These are phyloP conservation scores for Kurtzmaniella cleridarum DNA, from an alignment of 805 yeast genomes.

Conservation along the genomic window DNA sequence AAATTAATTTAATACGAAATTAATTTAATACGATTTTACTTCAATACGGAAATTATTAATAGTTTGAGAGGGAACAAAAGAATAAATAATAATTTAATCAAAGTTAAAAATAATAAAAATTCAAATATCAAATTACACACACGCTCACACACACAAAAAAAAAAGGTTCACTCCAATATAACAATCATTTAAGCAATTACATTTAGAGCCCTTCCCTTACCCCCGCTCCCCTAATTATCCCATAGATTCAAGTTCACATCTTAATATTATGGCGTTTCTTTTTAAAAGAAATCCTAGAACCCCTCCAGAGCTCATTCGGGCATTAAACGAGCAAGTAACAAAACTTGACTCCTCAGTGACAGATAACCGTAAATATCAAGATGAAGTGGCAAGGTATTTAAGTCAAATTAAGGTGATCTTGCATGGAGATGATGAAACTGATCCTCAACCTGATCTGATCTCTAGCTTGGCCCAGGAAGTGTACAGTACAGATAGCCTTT, in stretches of 20 bases:
- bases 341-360: constrained; percentile 50
- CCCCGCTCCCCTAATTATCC: neutral
- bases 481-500: constrained; percentile 64
- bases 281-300: constrained; percentile 89
- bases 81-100: no score
- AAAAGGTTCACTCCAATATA: neutral
- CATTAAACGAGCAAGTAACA: constrained; percentile 65
- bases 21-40: no score
- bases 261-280: constrained; percentile 67
- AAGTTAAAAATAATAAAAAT: no score
- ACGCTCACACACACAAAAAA: no score
- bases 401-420: constrained; percentile 60
- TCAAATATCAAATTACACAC: no score
- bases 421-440: constrained; percentile 63
- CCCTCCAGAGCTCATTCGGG: constrained; percentile 76
- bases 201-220: neutral
- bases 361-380: constrained; percentile 49
- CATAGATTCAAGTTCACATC: neutral
- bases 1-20: no score
- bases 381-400: constrained; percentile 65
- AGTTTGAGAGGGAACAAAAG: no score
- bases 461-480: constrained; percentile 76
- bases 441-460: constrained; percentile 66
- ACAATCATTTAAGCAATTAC: no score
- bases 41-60: no score